These are phyloP conservation scores for Citrus mangshanensis DNA, from an alignment of 345 rosid genomes.

Conservation along the genomic window DNA sequence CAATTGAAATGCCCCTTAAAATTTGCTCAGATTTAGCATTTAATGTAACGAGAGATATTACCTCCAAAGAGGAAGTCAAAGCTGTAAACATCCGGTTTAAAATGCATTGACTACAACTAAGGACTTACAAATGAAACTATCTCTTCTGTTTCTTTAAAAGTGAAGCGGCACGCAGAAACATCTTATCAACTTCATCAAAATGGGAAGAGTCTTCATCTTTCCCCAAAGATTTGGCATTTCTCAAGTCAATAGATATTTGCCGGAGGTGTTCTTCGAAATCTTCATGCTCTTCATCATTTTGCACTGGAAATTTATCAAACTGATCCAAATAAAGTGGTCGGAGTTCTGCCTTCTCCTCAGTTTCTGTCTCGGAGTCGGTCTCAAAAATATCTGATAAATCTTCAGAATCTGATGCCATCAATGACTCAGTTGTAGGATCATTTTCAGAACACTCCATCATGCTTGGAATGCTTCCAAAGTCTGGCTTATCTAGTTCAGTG, in stretches of 20 bases:
- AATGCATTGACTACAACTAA: too few species aligned
- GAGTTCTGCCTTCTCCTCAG: slow-evolving; percentile 32
- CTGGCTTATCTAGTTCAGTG: not conserved
- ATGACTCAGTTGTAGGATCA: slow-evolving; percentile 36
- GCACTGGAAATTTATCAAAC: slow-evolving; percentile 65
- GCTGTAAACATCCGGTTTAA: not conserved
- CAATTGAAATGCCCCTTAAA: not conserved
- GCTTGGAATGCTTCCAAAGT: slow-evolving; percentile 5
- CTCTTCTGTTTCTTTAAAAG: slow-evolving; percentile 64
- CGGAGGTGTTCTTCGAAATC: slow-evolving; percentile 52
- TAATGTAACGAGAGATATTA: not conserved
- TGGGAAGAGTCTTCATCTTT: slow-evolving; percentile 44
- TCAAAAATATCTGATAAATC: slow-evolving; percentile 83
- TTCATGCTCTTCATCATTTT: slow-evolving; percentile 40
- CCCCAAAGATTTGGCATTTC: slow-evolving; percentile 18
- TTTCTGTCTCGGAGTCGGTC: slow-evolving; percentile 68
- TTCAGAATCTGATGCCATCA: slow-evolving; percentile 57
- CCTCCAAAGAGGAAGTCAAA: not conserved
- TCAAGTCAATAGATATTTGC: slow-evolving; percentile 30
- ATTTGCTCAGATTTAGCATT: not conserved
- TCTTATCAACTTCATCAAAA: slow-evolving; percentile 73
- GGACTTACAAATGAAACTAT: not conserved
- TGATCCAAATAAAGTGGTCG: slow-evolving; percentile 60
- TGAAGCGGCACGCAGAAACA: slow-evolving; percentile 82
- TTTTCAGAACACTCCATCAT: slow-evolving; percentile 43